phyloP scores from a whole-genome alignment of 2,329 filamentous ascomycete species.

The Penicillium italicum region DNA sequence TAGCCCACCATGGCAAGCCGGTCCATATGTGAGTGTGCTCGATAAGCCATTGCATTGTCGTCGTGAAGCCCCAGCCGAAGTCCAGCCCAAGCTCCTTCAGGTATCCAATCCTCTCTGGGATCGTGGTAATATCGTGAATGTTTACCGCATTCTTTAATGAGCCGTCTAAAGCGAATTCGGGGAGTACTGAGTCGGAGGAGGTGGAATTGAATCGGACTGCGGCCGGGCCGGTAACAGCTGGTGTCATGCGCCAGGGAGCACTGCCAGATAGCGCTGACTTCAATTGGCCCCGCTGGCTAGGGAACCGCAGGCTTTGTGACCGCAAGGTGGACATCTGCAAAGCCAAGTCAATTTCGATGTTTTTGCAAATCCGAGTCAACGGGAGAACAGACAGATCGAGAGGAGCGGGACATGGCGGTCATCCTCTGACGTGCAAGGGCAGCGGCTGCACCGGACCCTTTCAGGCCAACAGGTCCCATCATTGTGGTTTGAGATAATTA shows the following conservation, averaged over 20 bases:
- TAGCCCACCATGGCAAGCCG: conserved; percentile 77
- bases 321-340: conserved; percentile 37
- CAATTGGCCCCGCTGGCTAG: conserved; percentile 20
- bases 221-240: conserved; percentile 22
- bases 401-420: conserved; percentile 27
- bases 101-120: conserved; percentile 77
- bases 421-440: conserved; percentile 33
- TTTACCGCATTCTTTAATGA: conserved; percentile 21
- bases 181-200: conserved; percentile 20
- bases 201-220: conserved; percentile 41
- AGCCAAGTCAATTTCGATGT: conserved; percentile 17
- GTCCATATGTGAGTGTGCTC: conserved; percentile 77
- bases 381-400: conserved; percentile 36
- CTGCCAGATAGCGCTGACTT: conserved; percentile 21
- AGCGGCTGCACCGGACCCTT: conserved; percentile 47
- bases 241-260: conserved; percentile 23
- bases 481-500: conserved; percentile 38
- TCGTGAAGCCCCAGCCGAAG: conserved; percentile 77
- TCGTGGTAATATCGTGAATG: conserved; percentile 47
- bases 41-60: conserved; percentile 68
- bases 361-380: conserved; percentile 2
- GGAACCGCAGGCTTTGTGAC: conserved; percentile 22
- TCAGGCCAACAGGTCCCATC: conserved; percentile 55
- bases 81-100: conserved; percentile 78
- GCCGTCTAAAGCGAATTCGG: conserved; percentile 14